Percentiles rank a stretch among this genome's conserved stretches.
phyloP scores from a whole-genome alignment of 768 basidiomycete species.

The Tricholomella constricta region DNA sequence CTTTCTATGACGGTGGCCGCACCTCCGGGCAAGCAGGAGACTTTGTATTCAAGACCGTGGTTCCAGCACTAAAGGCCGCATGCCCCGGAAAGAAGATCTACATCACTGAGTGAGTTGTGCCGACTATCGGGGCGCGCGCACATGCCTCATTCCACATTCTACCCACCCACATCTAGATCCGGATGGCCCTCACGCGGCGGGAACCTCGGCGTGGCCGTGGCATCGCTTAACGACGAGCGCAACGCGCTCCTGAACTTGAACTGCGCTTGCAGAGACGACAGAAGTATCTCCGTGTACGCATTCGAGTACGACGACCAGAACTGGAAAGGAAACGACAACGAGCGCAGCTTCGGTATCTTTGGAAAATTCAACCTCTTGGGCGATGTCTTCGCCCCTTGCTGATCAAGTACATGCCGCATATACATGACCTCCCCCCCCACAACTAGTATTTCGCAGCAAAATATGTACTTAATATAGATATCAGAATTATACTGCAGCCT shows the following conservation, averaged over 20 bases:
- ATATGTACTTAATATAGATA: background rate
- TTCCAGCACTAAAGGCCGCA: conserved; percentile 34
- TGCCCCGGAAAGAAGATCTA: conserved; percentile 39
- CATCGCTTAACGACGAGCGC: conserved; percentile 32
- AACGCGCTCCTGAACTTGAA: conserved; percentile 37
- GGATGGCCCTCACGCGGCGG: conserved; percentile 44
- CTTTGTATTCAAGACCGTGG: conserved; percentile 41
- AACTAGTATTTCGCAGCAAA: too few relatives aligned
- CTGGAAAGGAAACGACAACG: conserved; percentile 40
- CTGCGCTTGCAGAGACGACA: conserved; percentile 34
- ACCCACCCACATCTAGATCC: conserved; percentile 26
- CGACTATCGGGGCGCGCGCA: background rate
- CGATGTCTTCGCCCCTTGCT: conserved; percentile 27
- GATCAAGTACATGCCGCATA: too few relatives aligned
- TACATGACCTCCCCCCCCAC: too few relatives aligned
- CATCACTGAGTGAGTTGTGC: conserved; percentile 35
- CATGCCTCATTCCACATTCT: background rate
- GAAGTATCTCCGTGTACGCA: conserved; percentile 33
- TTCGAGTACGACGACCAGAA: conserved; percentile 41
- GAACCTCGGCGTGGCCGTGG: conserved; percentile 28
- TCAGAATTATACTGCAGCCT: too few relatives aligned
- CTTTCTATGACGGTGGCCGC: conserved; percentile 37
- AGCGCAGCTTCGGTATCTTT: conserved; percentile 41
- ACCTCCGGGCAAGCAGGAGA: conserved; percentile 34
- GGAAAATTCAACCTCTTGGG: conserved; percentile 31